Evolutionary conservation across 1,284 basidiomycete genomes (phyloP).

Genomic region (Mycosarcoma maydis): DNA sequence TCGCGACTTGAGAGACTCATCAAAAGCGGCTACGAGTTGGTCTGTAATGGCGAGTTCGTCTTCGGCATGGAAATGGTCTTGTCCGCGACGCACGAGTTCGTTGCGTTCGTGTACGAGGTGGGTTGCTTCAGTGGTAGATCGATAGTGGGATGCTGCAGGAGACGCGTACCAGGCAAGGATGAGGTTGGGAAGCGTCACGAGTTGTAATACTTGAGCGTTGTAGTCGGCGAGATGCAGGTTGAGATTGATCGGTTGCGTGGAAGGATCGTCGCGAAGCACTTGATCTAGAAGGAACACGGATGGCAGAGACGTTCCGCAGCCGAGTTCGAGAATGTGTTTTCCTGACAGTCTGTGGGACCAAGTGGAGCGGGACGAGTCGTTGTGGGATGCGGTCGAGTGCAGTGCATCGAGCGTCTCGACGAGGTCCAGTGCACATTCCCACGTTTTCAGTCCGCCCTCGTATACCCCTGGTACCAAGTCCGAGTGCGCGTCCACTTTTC

Average conservation of each 20-base stretch:
- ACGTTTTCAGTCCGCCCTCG: slow-evolving; percentile 95
- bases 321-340: slow-evolving; percentile 71
- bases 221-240: slow-evolving; percentile 91
- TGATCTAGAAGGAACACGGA: slow-evolving; percentile 77
- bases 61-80: slow-evolving; percentile 40
- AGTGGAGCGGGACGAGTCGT: not conserved
- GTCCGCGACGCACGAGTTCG: slow-evolving; percentile 33
- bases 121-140: slow-evolving; percentile 5
- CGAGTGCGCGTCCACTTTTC: slow-evolving; percentile 71
- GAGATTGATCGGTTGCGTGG: slow-evolving; percentile 63
- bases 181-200: slow-evolving; percentile 80
- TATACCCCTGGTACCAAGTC: slow-evolving; percentile 92
- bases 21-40: too few relatives aligned
- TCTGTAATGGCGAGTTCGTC: slow-evolving; percentile 73
- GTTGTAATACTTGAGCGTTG: slow-evolving; percentile 80
- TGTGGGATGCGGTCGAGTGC: slow-evolving; percentile 1
- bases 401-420: slow-evolving; percentile 65
- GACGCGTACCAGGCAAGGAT: slow-evolving; percentile 74
- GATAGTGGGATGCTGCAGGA: slow-evolving; percentile 16
- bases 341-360: slow-evolving; percentile 2
- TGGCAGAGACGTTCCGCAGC: slow-evolving; percentile 91
- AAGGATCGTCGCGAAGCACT: slow-evolving; percentile 70
- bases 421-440: slow-evolving; percentile 94
- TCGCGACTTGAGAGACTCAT: slow-evolving; percentile 71
- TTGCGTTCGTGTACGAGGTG: slow-evolving; percentile 15